Base-by-base conservation (phyloP, 2,329 filamentous ascomycete genomes). In the Epichloe festucae region DNA sequence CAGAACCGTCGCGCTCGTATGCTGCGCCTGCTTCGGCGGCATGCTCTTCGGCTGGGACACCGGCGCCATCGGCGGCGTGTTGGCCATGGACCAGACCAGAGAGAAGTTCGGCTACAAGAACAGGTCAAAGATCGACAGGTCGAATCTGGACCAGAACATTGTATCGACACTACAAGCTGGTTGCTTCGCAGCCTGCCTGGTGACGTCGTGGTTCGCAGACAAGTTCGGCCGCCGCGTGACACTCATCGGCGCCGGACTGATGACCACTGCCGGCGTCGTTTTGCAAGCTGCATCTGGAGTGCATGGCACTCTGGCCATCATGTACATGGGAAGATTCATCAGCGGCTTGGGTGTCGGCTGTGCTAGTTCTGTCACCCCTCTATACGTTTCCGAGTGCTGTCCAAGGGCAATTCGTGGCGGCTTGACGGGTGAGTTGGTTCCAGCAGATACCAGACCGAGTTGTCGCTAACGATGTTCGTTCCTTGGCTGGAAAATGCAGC, bases 121-220 rank as follows among this genome's bases (percentile, higher is more conserved):
- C 54, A 56, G 55, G 45, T 56, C 58, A 5, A 51, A 57, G 12
- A 50, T 57, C n/a, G 59, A 60, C 36, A 66, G 64, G 57, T 75
- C 76, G 34, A 74, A 81, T 57, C 68, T 84, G 46, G 76, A 75
- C 46, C 79, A 82, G 56, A 85, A 85, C 55, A 73, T 87, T 53
- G 84, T 85, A 31, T 84, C 81, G n/a, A 83, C 79, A 0, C 73
- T 87, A 10, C 82, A 87, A 65, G 82, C 77, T 42, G 83, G 83
- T 48, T 84, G 80, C 55, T 85, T 86, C 63, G 70, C 77, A 49
- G 81, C 82, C 38, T 80, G 80, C 53, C 71, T 86, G 55, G 55
- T 77, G 51, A 75, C 76, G 6, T 73, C 72, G 36, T 78, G 72
- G 69, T 59, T 76, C 43, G 72, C 77, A 5, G 78, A 81, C 57